A percentile compares a stretch with the other conserved stretches of the same genome.
phyloP scores from a whole-genome alignment of 2,329 filamentous ascomycete genomes.

The Claviceps quebecensis region DNA sequence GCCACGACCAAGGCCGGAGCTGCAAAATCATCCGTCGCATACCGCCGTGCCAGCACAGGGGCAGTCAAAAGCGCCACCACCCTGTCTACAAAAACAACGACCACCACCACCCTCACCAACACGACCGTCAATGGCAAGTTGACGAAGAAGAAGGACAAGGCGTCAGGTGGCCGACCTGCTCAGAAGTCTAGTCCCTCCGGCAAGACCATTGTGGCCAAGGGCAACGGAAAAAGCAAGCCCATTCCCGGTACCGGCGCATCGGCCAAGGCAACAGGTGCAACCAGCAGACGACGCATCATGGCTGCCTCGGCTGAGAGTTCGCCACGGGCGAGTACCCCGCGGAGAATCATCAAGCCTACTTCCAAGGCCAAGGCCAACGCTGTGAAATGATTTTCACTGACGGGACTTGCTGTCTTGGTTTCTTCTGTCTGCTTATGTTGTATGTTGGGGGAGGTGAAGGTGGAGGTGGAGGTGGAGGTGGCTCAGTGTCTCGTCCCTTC shows the following conservation, averaged over 20 bases:
- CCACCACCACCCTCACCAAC: not conserved
- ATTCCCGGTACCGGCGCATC: too few species aligned
- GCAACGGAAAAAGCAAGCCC: not conserved
- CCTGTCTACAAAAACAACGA: not conserved
- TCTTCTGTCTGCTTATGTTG: not conserved
- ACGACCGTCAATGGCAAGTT: constrained; percentile 7
- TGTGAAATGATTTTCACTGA: constrained; percentile 1
- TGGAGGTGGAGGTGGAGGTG: too few species aligned
- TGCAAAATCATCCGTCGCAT: constrained; percentile 5
- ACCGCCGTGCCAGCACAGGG: constrained; percentile 12
- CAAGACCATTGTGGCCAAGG: constrained; percentile 9
- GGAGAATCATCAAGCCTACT: constrained; percentile 6
- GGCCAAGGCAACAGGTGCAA: not conserved
- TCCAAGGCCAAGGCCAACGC: constrained; percentile 7
- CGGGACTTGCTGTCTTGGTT: not conserved
- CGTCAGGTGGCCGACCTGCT: constrained; percentile 3
- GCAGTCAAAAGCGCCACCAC: constrained; percentile 15
- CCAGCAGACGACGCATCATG: not conserved
- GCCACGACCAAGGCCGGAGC: constrained; percentile 9
- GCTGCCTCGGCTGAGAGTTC: not conserved
- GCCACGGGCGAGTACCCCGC: not conserved
- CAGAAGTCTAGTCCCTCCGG: constrained; percentile 6
- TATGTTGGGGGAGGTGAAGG: too few species aligned
- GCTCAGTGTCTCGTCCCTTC: too few species aligned
- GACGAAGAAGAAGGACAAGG: constrained; percentile 8